Evolutionary conservation across 345 rosid genomes (phyloP).

Genomic region (Lepidium africanum): DNA sequence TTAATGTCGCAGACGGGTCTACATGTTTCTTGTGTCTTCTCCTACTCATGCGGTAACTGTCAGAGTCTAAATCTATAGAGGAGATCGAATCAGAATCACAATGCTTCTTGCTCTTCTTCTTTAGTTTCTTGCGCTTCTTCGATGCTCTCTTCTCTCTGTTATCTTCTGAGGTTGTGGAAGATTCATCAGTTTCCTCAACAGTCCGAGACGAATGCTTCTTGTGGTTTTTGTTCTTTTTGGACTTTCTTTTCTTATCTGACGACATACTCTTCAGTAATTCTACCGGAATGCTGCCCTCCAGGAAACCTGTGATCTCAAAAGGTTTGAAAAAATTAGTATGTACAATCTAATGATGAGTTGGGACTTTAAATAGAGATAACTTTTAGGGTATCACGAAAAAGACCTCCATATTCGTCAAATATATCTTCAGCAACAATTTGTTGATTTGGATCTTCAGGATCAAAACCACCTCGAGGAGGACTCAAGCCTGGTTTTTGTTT

Average conservation of each 20-base stretch:
- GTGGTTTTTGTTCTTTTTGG: constrained; percentile 36
- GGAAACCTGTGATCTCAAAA: constrained; percentile 55
- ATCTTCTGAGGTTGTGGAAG: constrained; percentile 32
- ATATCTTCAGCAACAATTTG: constrained; percentile 97
- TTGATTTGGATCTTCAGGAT: constrained; percentile 86
- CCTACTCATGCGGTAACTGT: constrained; percentile 19
- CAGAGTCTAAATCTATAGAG: constrained; percentile 33
- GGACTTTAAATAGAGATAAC: neutral
- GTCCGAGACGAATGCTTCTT: constrained; percentile 41
- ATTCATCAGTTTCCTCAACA: constrained; percentile 32
- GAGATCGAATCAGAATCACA: constrained; percentile 34
- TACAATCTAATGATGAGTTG: neutral
- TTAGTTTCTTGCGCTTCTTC: constrained; percentile 40
- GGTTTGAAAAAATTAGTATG: neutral
- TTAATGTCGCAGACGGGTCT: constrained; percentile 1
- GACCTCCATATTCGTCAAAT: constrained; percentile 97
- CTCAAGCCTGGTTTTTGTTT: constrained; percentile 94
- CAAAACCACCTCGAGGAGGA: constrained; percentile 97
- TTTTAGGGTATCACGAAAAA: neutral
- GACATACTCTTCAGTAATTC: constrained; percentile 45
- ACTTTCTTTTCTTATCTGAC: constrained; percentile 40
- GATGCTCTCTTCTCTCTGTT: constrained; percentile 23
- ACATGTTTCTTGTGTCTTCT: constrained; percentile 32
- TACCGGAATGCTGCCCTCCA: constrained; percentile 55
- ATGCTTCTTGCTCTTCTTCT: constrained; percentile 34